Base-by-base conservation (phyloP, 139 green algal species). In the Chlamydomonas sphaeroides region DNA sequence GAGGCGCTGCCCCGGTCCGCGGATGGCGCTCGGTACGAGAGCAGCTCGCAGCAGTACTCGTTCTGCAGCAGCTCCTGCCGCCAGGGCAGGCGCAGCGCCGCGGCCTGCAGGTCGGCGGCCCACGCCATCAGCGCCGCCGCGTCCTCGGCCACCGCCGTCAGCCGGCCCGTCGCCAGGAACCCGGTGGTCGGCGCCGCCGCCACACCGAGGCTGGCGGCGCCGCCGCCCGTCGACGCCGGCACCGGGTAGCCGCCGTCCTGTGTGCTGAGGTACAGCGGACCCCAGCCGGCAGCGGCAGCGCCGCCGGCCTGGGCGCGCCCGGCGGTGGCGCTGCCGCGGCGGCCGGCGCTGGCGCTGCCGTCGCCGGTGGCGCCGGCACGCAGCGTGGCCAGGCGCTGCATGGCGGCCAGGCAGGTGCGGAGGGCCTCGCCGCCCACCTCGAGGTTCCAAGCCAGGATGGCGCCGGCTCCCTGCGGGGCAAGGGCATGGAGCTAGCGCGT, bases 141-240 rank as follows among this genome's bases (percentile, higher is more conserved):
- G 53, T 79, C 53, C 53, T 79, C 71, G 36, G 71, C 39, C 21
- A 79, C 71, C 53, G 59, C 71, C 71, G 49, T 5, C 71, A 79
- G 25, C 23, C 71, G 35, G 2, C 71, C 71, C 1, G 25, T 56
- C 36, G 53, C 33, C 70, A 65, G 18, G 56, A 78, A 78, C 14
- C 70, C 56, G 25, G 18, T 25, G 2, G 56, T 28, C 2, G 56
- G 56, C 56, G 56, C 17, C 68, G 45, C 68, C 68, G 42, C 68
- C 45, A n/a, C 68, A 45, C 2, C 49, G 18, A 17, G 49, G 56
- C 56, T 26, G 2, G 23, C 23, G 51, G 2, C 2, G 56, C 56
- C 56, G 56, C 56, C 17, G 56, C 56, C 18, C 49, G 2, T 56
- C 2, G 49, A 18, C 49, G 21, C 49, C 49, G 6, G n/a, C n/a